Evolutionary conservation across 495 filamentous ascomycete genomes (phyloP).

Genomic region (Aspergillus mulundensis): DNA sequence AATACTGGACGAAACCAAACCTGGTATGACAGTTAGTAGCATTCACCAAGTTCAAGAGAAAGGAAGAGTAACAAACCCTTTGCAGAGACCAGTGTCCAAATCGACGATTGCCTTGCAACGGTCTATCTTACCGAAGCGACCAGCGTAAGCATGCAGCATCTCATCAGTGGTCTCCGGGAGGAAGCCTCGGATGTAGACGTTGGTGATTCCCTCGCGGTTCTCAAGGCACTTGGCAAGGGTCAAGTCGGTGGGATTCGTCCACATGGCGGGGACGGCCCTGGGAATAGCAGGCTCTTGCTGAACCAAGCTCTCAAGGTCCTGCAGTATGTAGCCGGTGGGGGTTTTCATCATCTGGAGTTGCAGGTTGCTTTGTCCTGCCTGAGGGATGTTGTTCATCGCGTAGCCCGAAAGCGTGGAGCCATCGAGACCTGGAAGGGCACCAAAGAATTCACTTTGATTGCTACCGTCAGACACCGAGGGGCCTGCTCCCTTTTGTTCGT

Average conservation of each 20-base stretch:
- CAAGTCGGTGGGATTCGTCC: constrained; percentile 66
- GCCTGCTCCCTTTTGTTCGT: constrained; percentile 23
- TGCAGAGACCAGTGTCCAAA: constrained; percentile 82
- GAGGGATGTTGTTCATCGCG: constrained; percentile 21
- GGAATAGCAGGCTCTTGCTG: constrained; percentile 77
- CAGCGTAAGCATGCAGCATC: constrained; percentile 73
- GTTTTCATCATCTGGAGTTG: constrained; percentile 44
- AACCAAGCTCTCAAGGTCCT: constrained; percentile 67
- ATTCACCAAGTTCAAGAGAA: neutral
- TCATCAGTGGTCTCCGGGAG: constrained; percentile 93
- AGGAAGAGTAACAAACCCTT: constrained; percentile 63
- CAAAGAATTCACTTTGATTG: constrained; percentile 25
- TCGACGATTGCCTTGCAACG: constrained; percentile 98
- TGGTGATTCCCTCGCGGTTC: constrained; percentile 82
- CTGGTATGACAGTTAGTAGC: constrained; percentile 38
- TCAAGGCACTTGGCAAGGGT: constrained; percentile 87
- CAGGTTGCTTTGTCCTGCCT: constrained; percentile 23
- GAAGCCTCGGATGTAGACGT: constrained; percentile 96
- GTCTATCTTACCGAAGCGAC: constrained; percentile 83
- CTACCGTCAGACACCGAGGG: constrained; percentile 16
- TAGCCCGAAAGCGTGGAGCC: constrained; percentile 22
- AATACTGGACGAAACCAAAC: constrained; percentile 95
- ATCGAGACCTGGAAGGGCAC: constrained; percentile 15
- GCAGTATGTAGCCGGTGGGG: constrained; percentile 51
- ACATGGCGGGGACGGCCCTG: constrained; percentile 81